phyloP scores from a whole-genome alignment of 805 yeast species.

The Lachancea dasiensis region DNA sequence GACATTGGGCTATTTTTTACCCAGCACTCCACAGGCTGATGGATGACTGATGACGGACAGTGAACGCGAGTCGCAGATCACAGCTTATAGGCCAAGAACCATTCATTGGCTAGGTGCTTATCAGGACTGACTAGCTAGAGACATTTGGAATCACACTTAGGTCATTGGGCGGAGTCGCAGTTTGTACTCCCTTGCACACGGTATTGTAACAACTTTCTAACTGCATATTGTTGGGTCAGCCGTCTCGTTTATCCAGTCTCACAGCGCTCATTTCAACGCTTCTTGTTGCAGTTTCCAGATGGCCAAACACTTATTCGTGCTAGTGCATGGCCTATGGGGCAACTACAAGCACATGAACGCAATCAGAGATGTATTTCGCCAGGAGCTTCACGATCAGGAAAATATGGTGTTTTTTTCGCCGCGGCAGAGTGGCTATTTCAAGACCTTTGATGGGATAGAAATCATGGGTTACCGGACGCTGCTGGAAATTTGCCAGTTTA shows the following conservation, averaged over 20 bases:
- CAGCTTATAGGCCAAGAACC: too few relatives aligned
- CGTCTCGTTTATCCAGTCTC: neutral
- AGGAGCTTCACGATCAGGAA: slow-evolving; percentile 33
- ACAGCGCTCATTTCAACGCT: neutral
- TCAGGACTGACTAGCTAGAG: too few relatives aligned
- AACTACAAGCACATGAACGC: slow-evolving; percentile 51
- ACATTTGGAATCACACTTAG: too few relatives aligned
- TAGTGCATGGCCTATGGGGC: slow-evolving; percentile 80
- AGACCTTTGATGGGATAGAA: slow-evolving; percentile 81
- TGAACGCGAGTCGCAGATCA: too few relatives aligned
- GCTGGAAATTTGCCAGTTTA: slow-evolving; percentile 51
- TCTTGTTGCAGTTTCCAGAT: neutral
- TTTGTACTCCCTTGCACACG: too few relatives aligned
- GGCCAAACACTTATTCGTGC: slow-evolving; percentile 53
- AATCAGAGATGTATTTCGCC: slow-evolving; percentile 39
- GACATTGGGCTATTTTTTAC: too few relatives aligned
- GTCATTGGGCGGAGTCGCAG: too few relatives aligned
- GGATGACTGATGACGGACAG: too few relatives aligned
- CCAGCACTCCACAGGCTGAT: too few relatives aligned
- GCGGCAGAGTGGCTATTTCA: slow-evolving; percentile 57
- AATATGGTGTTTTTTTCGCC: slow-evolving; percentile 45
- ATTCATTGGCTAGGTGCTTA: too few relatives aligned
- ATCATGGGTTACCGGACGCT: slow-evolving; percentile 64
- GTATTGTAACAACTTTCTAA: too few relatives aligned
- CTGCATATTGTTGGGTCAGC: too few relatives aligned